Evolutionary conservation across 495 filamentous ascomycete genomes (phyloP).

Genomic region (Hypoxylon crocopeplum): DNA sequence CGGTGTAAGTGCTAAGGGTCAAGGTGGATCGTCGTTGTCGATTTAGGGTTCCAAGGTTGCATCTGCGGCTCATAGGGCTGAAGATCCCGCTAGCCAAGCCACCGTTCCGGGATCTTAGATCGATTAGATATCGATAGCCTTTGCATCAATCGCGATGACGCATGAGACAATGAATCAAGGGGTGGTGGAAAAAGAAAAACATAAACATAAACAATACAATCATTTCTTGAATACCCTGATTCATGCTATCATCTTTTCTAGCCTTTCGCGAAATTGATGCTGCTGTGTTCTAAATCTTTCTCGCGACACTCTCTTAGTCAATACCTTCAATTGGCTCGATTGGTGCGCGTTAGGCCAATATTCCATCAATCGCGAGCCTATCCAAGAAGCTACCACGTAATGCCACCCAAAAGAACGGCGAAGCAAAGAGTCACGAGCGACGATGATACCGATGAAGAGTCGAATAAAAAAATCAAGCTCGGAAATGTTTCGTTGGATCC

Average conservation of each 20-base stretch:
- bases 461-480: constrained; percentile 35
- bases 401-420: constrained; percentile 27
- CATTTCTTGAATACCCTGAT: neutral
- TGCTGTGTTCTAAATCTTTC: neutral
- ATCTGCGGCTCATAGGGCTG: constrained; percentile 36
- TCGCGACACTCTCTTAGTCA: neutral
- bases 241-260: neutral
- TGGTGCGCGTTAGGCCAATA: neutral
- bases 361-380: neutral
- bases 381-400: neutral
- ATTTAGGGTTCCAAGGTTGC: constrained; percentile 19
- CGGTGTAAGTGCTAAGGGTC: neutral
- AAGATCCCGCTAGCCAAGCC: constrained; percentile 10
- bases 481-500: constrained; percentile 32
- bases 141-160: constrained; percentile 24
- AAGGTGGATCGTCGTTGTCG: constrained; percentile 15
- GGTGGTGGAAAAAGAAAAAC: neutral
- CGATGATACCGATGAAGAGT: constrained; percentile 4
- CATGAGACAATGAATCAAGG: constrained; percentile 10
- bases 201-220: neutral
- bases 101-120: constrained; percentile 4
- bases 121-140: constrained; percentile 14
- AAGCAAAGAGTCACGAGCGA: constrained; percentile 33
- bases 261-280: neutral
- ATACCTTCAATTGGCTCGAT: neutral